phyloP scores from a whole-genome alignment of 2,329 filamentous ascomycete genomes.

The Ustulina deusta region DNA sequence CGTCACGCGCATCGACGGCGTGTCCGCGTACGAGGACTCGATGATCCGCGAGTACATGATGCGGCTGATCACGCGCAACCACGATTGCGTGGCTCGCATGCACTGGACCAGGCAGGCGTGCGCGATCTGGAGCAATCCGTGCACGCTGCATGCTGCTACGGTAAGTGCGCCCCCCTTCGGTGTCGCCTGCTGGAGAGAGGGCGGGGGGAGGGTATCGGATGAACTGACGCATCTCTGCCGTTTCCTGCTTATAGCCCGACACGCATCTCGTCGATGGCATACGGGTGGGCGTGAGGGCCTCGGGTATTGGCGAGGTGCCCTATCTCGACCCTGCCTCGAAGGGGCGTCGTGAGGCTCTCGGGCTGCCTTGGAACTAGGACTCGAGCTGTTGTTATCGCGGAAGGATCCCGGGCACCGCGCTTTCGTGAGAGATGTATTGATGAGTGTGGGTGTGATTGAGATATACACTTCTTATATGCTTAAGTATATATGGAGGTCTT shows the following conservation, averaged over 20 bases:
- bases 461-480: neutral
- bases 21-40: conserved; percentile 53
- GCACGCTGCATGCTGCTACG: conserved; percentile 51
- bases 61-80: conserved; percentile 54
- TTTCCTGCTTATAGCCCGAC: conserved; percentile 44
- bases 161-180: conserved; percentile 41
- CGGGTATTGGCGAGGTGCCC: conserved; percentile 54
- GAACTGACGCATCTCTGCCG: conserved; percentile 14
- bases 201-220: neutral
- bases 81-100: conserved; percentile 56
- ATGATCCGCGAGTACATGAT: conserved; percentile 54
- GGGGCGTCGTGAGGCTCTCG: conserved; percentile 48
- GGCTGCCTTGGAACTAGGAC: conserved; percentile 36
- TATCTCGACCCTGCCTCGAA: conserved; percentile 54
- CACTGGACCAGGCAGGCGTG: conserved; percentile 55
- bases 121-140: conserved; percentile 56
- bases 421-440: neutral
- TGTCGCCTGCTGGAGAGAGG: conserved; percentile 10
- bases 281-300: conserved; percentile 53
- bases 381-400: no score
- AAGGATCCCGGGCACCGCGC: neutral
- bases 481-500: neutral
- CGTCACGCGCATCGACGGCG: conserved; percentile 54
- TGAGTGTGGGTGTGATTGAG: neutral
- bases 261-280: conserved; percentile 50